These are phyloP conservation scores for Nothomitra cinnamomea DNA, from an alignment of 2,329 filamentous ascomycete species.

Conservation along the genomic window DNA sequence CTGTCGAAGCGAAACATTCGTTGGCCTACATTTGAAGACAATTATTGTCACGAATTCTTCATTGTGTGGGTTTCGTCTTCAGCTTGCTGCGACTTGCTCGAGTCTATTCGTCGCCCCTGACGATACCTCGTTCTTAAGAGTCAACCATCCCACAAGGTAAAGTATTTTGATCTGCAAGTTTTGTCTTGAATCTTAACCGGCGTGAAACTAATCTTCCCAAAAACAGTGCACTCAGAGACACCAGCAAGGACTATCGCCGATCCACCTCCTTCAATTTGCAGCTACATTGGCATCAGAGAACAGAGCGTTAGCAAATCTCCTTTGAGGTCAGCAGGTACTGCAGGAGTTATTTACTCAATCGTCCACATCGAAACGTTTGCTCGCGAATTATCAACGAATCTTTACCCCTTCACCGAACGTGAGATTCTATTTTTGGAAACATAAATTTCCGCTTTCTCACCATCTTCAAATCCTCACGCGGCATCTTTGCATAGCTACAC, in stretches of 20 bases:
- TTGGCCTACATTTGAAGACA: neutral
- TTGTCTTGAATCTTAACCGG: no score
- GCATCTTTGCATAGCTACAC: neutral
- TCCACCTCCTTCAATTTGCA: neutral
- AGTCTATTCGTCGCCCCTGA: neutral
- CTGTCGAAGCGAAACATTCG: neutral
- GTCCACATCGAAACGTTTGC: neutral
- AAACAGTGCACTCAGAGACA: no score
- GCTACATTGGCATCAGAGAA: conserved; percentile 1
- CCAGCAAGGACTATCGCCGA: no score
- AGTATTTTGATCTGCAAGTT: no score
- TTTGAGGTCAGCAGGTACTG: conserved; percentile 75
- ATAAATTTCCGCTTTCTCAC: neutral
- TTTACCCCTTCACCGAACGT: neutral
- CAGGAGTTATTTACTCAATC: conserved; percentile 38
- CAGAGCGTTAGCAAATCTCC: conserved; percentile 29
- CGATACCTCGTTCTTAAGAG: neutral
- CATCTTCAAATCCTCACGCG: neutral
- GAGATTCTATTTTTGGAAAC: conserved; percentile 6
- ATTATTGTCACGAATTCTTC: neutral
- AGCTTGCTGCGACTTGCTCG: neutral
- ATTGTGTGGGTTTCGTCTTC: neutral
- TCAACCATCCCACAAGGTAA: no score
- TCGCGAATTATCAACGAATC: neutral
- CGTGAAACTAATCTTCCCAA: no score